Base-by-base conservation (phyloP, 108 stramenopile genomes). In the Chaetoceros tenuissimus region DNA sequence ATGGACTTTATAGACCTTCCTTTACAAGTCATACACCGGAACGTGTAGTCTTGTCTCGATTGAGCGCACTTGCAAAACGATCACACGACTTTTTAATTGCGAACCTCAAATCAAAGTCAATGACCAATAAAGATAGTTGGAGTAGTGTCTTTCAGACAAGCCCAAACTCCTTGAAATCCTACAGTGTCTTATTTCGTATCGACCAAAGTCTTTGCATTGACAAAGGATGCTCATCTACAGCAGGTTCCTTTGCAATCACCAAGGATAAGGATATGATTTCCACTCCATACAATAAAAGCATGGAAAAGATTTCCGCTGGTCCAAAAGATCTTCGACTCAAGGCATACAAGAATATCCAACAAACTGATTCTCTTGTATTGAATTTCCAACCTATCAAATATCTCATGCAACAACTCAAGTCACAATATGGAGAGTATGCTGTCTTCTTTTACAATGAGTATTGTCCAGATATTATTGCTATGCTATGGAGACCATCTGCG, bases 381-480 rank as follows among this genome's bases (percentile, higher is more conserved):
- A 71, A 73, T 40, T 92, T 82, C 82, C 53, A 71, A 2, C 91
- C 91, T n/a, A 52, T 92, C 2, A 47, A 71, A n/a, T 63, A 72
- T 2, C 64, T 85, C 27, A 74, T 92, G 1, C 21, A 64, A 1
- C 24, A 51, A 7, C 74, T 92, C 3, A 75, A 81, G 2, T 45
- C 66, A 1, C 62, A 74, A 47, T 83, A 80, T 62, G 80, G 83
- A 45, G 26, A 63, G 31, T 72, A 67, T 29, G 82, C 84, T 22
- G 55, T 92, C 10, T 86, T 92, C 63, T 87, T 88, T 55, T 88
- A 85, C 81, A 92, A 92, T 53, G 79, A 79, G 30, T 60, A 70
- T 24, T 56, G 73, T 34, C 91, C 91, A 18, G 87, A 92, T 51
- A 68, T 92, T 0, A 81, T 92, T 59, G 80, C 73, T 0, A 54